Conservation (phyloP, 768 basidiomycete genomes). For the Coprinellus aureogranulatus region DNA sequence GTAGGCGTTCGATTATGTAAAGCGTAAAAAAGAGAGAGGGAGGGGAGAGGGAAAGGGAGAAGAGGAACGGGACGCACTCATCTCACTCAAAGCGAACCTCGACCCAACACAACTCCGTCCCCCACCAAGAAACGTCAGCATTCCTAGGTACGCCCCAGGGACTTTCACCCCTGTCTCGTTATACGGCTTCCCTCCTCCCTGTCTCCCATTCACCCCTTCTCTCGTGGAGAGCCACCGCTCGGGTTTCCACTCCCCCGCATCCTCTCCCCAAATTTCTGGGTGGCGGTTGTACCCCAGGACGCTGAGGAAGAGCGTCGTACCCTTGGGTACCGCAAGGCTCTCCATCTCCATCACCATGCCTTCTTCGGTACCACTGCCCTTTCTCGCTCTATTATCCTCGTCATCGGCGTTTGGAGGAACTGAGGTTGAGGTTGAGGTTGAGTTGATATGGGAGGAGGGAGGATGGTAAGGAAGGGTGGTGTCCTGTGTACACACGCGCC, state of each 20-base stretch:
- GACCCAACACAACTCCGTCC: slow-evolving; percentile 44
- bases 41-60: too few species aligned
- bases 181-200: slow-evolving; percentile 36
- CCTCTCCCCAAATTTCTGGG: slow-evolving; percentile 49
- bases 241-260: slow-evolving; percentile 51
- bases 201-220: slow-evolving; percentile 23
- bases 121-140: slow-evolving; percentile 59
- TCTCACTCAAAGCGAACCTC: slow-evolving; percentile 55
- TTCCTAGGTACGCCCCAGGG: slow-evolving; percentile 15
- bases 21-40: too few species aligned
- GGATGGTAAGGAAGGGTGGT: slow-evolving; percentile 13
- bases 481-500: slow-evolving; percentile 31
- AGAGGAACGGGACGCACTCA: slow-evolving; percentile 37
- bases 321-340: slow-evolving; percentile 36
- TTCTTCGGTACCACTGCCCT: slow-evolving; percentile 40
- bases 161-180: background rate
- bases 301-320: slow-evolving; percentile 47
- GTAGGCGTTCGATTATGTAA: too few species aligned
- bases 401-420: background rate
- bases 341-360: slow-evolving; percentile 41
- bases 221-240: slow-evolving; percentile 44
- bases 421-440: too few species aligned
- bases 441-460: background rate
- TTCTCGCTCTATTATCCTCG: too few species aligned
- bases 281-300: slow-evolving; percentile 48